phyloP scores from a whole-genome alignment of 2,329 filamentous ascomycete genomes.

The Fusarium annulatum region DNA sequence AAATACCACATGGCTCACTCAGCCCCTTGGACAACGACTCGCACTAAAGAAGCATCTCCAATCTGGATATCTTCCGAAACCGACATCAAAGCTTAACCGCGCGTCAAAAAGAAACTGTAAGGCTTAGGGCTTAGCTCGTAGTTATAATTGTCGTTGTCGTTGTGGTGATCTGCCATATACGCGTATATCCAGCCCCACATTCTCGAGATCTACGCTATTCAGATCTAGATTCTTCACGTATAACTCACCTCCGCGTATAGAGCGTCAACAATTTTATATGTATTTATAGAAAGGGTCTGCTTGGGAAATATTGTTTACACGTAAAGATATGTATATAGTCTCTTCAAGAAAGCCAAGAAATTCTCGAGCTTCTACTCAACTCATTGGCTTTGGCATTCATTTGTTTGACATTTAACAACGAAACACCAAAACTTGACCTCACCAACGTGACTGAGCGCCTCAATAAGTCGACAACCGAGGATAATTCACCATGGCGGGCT shows the following conservation, averaged over 20 bases:
- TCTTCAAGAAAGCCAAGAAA: background rate
- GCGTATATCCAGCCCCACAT: constrained; percentile 25
- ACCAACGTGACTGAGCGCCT: background rate
- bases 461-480: background rate
- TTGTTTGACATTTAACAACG: background rate
- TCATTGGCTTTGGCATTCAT: background rate
- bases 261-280: constrained; percentile 1
- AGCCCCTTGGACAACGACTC: background rate
- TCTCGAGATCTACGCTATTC: background rate
- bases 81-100: background rate
- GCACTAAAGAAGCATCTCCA: background rate
- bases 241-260: constrained; percentile 30
- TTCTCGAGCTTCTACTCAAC: no score
- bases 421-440: background rate
- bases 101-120: constrained; percentile 5
- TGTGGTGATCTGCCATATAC: constrained; percentile 11
- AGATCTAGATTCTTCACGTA: constrained; percentile 6
- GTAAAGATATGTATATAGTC: constrained; percentile 33
- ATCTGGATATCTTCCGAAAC: background rate
- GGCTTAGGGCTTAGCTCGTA: constrained; percentile 23
- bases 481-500: constrained; percentile 32
- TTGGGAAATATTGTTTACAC: background rate
- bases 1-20: background rate
- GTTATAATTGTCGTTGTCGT: background rate
- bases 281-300: background rate